phyloP scores from a whole-genome alignment of 2,329 filamentous ascomycete genomes.

The Curvularia verruculosa region DNA sequence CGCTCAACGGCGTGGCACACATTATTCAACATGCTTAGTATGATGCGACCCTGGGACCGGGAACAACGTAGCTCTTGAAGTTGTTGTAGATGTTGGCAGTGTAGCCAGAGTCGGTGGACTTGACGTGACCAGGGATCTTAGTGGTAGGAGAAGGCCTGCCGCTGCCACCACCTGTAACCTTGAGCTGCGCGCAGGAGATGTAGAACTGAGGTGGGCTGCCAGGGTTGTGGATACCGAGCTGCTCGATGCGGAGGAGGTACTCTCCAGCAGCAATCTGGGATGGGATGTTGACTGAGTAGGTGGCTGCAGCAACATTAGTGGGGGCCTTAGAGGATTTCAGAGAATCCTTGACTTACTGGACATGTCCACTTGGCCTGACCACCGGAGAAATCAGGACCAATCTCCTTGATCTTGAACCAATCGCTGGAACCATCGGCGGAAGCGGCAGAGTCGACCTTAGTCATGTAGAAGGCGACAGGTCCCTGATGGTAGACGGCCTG shows the following conservation, averaged over 20 bases:
- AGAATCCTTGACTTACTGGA: conserved; percentile 25
- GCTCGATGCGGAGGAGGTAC: conserved; percentile 57
- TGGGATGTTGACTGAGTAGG: conserved; percentile 50
- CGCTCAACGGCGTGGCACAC: neutral
- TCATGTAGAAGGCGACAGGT: conserved; percentile 48
- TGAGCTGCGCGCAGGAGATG: conserved; percentile 55
- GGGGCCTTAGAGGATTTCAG: neutral
- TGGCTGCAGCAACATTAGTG: conserved; percentile 29
- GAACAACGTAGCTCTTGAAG: conserved; percentile 47
- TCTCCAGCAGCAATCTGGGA: conserved; percentile 51
- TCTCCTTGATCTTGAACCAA: conserved; percentile 51
- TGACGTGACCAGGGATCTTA: conserved; percentile 44
- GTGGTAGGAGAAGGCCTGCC: conserved; percentile 30
- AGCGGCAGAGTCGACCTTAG: conserved; percentile 43
- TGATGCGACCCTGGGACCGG: conserved; percentile 46
- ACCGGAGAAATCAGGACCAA: conserved; percentile 45
- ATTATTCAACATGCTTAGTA: conserved; percentile 31
- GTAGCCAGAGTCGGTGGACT: conserved; percentile 44
- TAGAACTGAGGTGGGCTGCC: conserved; percentile 36
- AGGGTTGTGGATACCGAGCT: conserved; percentile 56
- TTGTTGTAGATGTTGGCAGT: conserved; percentile 49
- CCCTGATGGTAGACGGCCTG: conserved; percentile 49
- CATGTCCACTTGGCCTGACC: conserved; percentile 44
- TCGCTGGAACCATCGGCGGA: conserved; percentile 46
- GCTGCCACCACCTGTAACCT: conserved; percentile 50